These are phyloP conservation scores for Macrolepiota dolichaula DNA, from an alignment of 768 basidiomycete species.

Conservation along the genomic window DNA sequence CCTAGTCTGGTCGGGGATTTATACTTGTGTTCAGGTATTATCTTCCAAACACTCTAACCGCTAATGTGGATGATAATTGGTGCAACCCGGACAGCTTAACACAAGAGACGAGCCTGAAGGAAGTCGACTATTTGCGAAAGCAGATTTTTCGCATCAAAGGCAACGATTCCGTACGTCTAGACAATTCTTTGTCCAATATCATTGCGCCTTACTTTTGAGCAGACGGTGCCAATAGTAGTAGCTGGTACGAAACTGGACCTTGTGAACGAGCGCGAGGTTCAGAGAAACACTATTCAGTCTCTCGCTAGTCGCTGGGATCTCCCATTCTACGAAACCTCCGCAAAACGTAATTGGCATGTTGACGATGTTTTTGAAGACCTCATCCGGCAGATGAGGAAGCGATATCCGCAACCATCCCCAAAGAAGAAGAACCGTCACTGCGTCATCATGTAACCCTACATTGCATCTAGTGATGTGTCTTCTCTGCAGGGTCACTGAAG, in stretches of 20 bases:
- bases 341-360: constrained; percentile 81
- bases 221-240: constrained; percentile 77
- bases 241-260: constrained; percentile 88
- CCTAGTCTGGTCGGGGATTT: constrained; percentile 69
- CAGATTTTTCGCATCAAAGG: constrained; percentile 82
- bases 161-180: constrained; percentile 46
- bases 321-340: constrained; percentile 87
- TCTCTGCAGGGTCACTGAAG: neutral
- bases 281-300: constrained; percentile 56
- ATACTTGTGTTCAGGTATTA: constrained; percentile 76
- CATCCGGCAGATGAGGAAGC: constrained; percentile 66
- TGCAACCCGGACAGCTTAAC: constrained; percentile 50
- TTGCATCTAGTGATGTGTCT: neutral
- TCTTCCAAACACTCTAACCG: neutral
- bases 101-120: constrained; percentile 76
- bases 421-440: constrained; percentile 32
- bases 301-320: constrained; percentile 65
- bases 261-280: constrained; percentile 76
- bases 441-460: constrained; percentile 35
- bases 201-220: neutral
- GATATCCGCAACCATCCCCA: constrained; percentile 50
- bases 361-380: constrained; percentile 76
- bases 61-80: neutral
- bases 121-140: constrained; percentile 76
- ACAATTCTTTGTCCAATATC: neutral